A percentile compares a stretch with the other conserved stretches of the same genome.
phyloP scores from a whole-genome alignment of 2,329 filamentous ascomycete genomes.

The Paradendryphiella salina region DNA sequence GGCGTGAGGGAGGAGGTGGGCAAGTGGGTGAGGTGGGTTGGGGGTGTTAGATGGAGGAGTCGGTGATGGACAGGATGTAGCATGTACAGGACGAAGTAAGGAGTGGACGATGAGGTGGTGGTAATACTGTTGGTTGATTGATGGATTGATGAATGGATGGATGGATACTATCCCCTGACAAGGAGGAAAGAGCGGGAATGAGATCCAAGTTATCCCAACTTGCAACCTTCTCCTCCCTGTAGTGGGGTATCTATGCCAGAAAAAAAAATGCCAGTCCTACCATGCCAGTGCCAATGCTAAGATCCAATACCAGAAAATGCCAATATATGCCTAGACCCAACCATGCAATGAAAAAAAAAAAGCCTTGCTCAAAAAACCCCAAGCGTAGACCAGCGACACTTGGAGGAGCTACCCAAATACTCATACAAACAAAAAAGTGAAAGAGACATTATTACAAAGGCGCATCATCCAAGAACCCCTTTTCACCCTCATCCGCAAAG shows the following conservation, averaged over 20 bases:
- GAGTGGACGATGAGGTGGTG: neutral
- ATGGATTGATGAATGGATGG: neutral
- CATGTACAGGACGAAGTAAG: neutral
- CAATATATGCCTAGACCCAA: neutral
- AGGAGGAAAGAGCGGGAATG: too few species aligned
- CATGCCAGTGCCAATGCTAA: neutral
- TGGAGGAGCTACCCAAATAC: neutral
- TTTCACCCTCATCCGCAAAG: slow-evolving; percentile 18
- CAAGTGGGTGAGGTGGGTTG: slow-evolving; percentile 73
- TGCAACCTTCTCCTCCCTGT: neutral
- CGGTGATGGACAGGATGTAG: slow-evolving; percentile 37
- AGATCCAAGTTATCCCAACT: neutral
- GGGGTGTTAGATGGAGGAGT: slow-evolving; percentile 73
- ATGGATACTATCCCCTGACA: neutral
- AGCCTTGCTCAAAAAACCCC: neutral
- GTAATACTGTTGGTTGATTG: neutral
- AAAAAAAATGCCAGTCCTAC: neutral
- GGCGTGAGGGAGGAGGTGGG: slow-evolving; percentile 70
- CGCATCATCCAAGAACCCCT: slow-evolving; percentile 15
- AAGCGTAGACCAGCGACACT: neutral
- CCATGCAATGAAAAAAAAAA: neutral
- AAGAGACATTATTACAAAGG: slow-evolving; percentile 6
- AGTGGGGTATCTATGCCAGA: neutral
- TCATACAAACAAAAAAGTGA: neutral
- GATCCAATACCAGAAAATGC: neutral